Base-by-base conservation (phyloP, 2,329 filamentous ascomycete species). In the Xylaria sp. region DNA sequence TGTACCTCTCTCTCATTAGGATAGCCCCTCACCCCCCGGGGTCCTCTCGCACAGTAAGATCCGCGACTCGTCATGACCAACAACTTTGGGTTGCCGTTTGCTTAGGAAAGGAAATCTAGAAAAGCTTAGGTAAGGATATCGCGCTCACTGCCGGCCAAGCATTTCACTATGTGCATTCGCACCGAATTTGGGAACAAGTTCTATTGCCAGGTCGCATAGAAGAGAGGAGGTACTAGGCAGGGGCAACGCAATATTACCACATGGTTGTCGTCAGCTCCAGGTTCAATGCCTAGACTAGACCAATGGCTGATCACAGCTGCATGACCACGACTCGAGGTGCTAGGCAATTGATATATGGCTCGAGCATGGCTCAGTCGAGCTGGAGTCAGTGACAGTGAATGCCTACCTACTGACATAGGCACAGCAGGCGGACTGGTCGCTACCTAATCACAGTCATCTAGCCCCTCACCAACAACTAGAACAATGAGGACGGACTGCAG, bases 281-380 rank as follows among this genome's bases (percentile, higher is more conserved):
- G 39, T 46, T n/a, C 52, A 56, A 20, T 23, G 31, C 39, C 20
- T 20, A 36, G 52, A 18, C 28, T 55, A 12, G 49, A 33, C 49
- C 25, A 18, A 25, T 33, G 28, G 23, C 43, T 33, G 48, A 33
- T 48, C 54, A 28, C 20, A 59, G 20, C 60, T 48, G 31, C 55
- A 39, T 31, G 52, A 67, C 51, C 33, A 33, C 36, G 20, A 46
- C 28, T 62, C 41, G 41, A 57, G 23, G 20, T n/a, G 28, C 8
- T 64, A 20, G 49, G 46, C 55, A 33, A 51, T 36, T 25, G 55
- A 62, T 20, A 54, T 48, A 55, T 49, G 28, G 28, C 49, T 55
- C 59, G 49, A 60, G 52, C 54, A 63, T 58, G 48, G 60, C 55
- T 60, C 55, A 48, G 31, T 28, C 20, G 18, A 33, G 48, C 39